Base-by-base conservation (phyloP, 2,329 filamentous ascomycete genomes). In the Ceratocystis lukuohia region DNA sequence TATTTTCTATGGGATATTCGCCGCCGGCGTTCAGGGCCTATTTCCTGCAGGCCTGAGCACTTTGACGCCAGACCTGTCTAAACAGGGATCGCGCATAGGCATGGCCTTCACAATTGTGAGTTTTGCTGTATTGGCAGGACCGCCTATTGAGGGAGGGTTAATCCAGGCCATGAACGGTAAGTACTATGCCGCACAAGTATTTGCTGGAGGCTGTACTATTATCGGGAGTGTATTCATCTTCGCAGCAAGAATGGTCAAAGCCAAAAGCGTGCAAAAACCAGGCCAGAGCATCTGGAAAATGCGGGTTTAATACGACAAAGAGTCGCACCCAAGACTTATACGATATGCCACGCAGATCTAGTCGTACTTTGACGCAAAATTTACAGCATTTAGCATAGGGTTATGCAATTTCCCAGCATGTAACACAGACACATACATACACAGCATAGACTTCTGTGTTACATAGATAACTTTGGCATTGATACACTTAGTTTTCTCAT, bases 11-110 rank as follows among this genome's bases (percentile, higher is more conserved):
- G 88, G 88, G 1, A 77, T 88, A 61, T 80, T 80, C 1, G 83
- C 80, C 0, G 85, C 84, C 0, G 84, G 79, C 0, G 82, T 89
- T 61, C 86, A 89, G 74, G 80, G 80, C 5, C 72, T 90, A 10
- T 88, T 89, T 70, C 86, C 87, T 0, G 84, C 85, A 0, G 73
- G 74, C 5, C 69, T 73, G 12, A 74, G 73, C 0, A 70, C 80
- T 53, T 74, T 85, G 67, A 83, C 80, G 1, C 76, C 75, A 4
- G 81, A 84, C 71, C 73, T 80, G 68, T 71, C 75, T 6, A 82
- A 80, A 72, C 75, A 79, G 20, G 82, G 82, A 0, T 80, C 80
- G 1, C 74, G 82, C 7, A 82, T 84, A 72, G 83, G 82, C 61
- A 84, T 85, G 82, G 75, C 79, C 0, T 84, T 85, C 59, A 82